Evolutionary conservation across 495 filamentous ascomycete genomes (phyloP).

Genomic region (Lophiostoma macrostomum): DNA sequence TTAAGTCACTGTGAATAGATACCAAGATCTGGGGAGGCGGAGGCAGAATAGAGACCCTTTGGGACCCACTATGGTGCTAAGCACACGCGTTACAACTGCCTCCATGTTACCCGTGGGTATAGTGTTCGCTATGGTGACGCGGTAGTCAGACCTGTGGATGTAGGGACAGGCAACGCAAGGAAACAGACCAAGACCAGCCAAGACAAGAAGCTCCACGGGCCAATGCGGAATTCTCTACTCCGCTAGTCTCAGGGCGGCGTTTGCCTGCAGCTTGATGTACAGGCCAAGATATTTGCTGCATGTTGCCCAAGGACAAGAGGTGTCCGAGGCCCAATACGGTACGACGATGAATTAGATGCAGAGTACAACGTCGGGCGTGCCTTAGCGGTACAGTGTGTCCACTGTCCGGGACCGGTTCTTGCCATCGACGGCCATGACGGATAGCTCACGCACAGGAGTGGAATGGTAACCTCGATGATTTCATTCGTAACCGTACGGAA

Average conservation of each 20-base stretch:
- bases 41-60: background rate
- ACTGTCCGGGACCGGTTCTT: no score
- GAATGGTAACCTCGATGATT: no score
- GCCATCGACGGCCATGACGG: no score
- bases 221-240: slow-evolving; percentile 27
- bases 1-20: no score
- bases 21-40: no score
- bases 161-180: slow-evolving; percentile 30
- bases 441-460: background rate
- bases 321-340: background rate
- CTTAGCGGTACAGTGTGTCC: slow-evolving; percentile 1
- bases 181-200: slow-evolving; percentile 26
- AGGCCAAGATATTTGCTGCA: slow-evolving; percentile 24
- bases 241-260: slow-evolving; percentile 25
- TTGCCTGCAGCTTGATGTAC: slow-evolving; percentile 2
- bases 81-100: slow-evolving; percentile 6
- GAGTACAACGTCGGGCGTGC: slow-evolving; percentile 6
- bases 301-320: slow-evolving; percentile 17
- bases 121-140: slow-evolving; percentile 21
- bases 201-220: slow-evolving; percentile 24
- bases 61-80: background rate
- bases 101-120: slow-evolving; percentile 1
- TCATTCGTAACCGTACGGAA: no score
- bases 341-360: slow-evolving; percentile 2
- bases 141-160: slow-evolving; percentile 20